A percentile compares a stretch with the other conserved stretches of the same genome.
phyloP scores from a whole-genome alignment of 371 early-diverging fungal genomes.

The Fennellomyces sp. region DNA sequence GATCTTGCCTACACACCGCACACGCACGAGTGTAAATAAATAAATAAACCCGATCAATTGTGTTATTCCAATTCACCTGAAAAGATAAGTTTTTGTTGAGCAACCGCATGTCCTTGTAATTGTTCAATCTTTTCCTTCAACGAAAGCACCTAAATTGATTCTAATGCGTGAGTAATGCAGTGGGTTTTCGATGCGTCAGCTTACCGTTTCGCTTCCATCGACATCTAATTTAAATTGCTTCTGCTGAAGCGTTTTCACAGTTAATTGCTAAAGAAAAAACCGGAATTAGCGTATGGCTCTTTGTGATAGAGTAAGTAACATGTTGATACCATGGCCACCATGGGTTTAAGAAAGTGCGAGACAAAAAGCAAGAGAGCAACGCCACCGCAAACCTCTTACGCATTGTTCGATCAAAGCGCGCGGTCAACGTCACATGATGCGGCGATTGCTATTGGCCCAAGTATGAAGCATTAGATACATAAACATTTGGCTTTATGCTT shows the following conservation, averaged over 20 bases:
- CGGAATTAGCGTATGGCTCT: background rate
- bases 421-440: no score
- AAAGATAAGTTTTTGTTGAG: slow-evolving; percentile 86
- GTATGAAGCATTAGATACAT: no score
- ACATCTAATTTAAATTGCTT: slow-evolving; percentile 82
- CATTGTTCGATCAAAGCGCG: no score
- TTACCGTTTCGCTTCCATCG: slow-evolving; percentile 72
- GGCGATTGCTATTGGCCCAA: no score
- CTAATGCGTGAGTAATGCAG: background rate
- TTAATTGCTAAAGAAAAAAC: slow-evolving; percentile 62
- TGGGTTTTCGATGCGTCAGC: background rate
- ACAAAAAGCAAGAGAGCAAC: no score
- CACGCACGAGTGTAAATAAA: no score
- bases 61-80: slow-evolving; percentile 53
- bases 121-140: slow-evolving; percentile 83
- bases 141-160: slow-evolving; percentile 53
- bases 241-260: slow-evolving; percentile 91
- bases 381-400: no score
- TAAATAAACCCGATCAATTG: background rate
- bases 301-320: background rate
- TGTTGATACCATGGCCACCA: slow-evolving; percentile 6
- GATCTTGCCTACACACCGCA: slow-evolving; percentile 86
- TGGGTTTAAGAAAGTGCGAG: background rate
- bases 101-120: slow-evolving; percentile 68
- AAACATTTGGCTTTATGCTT: no score